Percentiles rank a stretch among this genome's conserved stretches.
These are phyloP conservation scores for Chrysopogon serrulatus DNA, from an alignment of 176 grass and related monocot genomes.

Conservation along the genomic window DNA sequence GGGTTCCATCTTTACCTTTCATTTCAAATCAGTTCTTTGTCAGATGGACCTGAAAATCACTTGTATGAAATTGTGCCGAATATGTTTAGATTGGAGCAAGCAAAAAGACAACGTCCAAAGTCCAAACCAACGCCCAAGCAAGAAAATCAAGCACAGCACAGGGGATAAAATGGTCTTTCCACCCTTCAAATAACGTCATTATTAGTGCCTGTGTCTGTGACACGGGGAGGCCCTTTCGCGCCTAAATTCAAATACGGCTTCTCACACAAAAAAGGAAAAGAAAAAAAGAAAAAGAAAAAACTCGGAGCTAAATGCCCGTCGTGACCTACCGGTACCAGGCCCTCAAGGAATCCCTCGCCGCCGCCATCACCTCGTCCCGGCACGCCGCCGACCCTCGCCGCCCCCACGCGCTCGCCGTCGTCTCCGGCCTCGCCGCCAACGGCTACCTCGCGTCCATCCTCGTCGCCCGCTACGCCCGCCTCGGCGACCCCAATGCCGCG, in stretches of 20 bases:
- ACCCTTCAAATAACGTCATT: neutral
- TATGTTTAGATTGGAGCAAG: neutral
- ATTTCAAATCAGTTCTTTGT: neutral
- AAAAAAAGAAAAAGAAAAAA: neutral
- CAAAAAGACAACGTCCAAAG: neutral
- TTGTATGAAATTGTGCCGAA: too few species aligned
- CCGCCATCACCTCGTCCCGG: constrained; percentile 26
- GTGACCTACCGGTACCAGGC: constrained; percentile 42
- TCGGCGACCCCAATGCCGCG: constrained; percentile 34
- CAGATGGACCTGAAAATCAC: too few species aligned
- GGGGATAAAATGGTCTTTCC: neutral
- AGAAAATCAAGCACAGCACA: too few species aligned
- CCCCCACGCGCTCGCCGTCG: constrained; percentile 37
- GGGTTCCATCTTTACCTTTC: too few species aligned
- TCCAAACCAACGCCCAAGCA: too few species aligned
- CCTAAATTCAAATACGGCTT: neutral
- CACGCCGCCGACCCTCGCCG: constrained; percentile 31
- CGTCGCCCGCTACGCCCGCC: constrained; percentile 51
- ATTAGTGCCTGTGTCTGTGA: too few species aligned
- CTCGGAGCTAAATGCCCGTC: constrained; percentile 19
- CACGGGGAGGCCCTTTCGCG: neutral
- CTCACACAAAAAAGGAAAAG: neutral
- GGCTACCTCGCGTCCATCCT: constrained; percentile 54
- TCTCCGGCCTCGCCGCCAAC: constrained; percentile 42
- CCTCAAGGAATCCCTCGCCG: constrained; percentile 62